Evolutionary conservation across 768 basidiomycete genomes (phyloP).

Genomic region (Panellus pusillus): DNA sequence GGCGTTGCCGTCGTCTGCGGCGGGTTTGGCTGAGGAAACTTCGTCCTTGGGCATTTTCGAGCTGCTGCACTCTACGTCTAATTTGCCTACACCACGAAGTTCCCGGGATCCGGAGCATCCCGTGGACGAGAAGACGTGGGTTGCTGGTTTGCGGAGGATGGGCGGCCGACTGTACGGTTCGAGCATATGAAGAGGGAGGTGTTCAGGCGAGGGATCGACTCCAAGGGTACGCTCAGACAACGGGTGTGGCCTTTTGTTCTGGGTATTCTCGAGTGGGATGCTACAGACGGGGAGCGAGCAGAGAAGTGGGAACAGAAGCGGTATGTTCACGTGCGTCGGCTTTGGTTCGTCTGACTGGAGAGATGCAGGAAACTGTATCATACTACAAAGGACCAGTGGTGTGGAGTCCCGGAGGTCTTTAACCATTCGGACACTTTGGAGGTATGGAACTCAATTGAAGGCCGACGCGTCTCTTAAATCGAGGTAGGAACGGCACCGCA

Average conservation of each 20-base stretch:
- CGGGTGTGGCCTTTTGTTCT: conserved; percentile 91
- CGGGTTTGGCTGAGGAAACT: conserved; percentile 56
- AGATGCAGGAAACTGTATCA: conserved; percentile 63
- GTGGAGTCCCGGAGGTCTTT: conserved; percentile 77
- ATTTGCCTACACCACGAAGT: conserved; percentile 78
- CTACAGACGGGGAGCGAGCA: conserved; percentile 59
- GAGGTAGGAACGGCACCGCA: conserved; percentile 79
- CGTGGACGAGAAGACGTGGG: conserved; percentile 71
- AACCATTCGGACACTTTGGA: conserved; percentile 80
- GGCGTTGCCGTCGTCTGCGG: conserved; percentile 51
- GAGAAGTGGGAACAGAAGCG: conserved; percentile 62
- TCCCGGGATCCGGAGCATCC: conserved; percentile 82
- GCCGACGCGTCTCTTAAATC: background rate
- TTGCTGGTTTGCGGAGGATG: conserved; percentile 76
- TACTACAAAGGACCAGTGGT: conserved; percentile 78
- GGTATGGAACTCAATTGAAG: conserved; percentile 36
- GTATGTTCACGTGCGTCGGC: conserved; percentile 33
- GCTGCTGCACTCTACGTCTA: conserved; percentile 73
- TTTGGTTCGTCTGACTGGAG: background rate
- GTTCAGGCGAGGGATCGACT: conserved; percentile 70
- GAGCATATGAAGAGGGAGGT: conserved; percentile 77
- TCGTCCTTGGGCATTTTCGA: conserved; percentile 88
- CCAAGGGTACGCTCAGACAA: conserved; percentile 57
- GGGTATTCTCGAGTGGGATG: conserved; percentile 82
- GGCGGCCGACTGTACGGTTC: conserved; percentile 59